These are phyloP conservation scores for Chaetomiaceae sp. DNA, from an alignment of 2,329 filamentous ascomycete species.

Conservation along the genomic window DNA sequence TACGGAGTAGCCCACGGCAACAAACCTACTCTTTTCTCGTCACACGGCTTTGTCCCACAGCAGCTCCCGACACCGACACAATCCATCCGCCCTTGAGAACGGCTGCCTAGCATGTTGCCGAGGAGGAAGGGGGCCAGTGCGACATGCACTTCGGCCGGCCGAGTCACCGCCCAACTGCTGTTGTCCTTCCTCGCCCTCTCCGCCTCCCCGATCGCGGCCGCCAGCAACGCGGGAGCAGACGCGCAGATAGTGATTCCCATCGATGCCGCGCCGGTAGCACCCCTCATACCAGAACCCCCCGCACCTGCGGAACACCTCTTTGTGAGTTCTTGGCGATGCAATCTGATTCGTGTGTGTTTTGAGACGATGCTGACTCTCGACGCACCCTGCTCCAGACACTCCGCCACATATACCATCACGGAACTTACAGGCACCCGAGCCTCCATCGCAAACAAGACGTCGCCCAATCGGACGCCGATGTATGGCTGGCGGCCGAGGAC, in stretches of 20 bases:
- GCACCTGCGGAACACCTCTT: constrained; percentile 53
- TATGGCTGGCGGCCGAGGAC: constrained; percentile 61
- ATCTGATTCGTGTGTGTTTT: too few relatives aligned
- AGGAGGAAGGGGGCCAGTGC: constrained; percentile 27
- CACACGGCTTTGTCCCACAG: not conserved
- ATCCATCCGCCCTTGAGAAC: not conserved
- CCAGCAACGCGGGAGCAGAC: constrained; percentile 29
- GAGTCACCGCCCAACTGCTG: constrained; percentile 58
- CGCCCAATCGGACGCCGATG: constrained; percentile 47
- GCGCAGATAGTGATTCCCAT: constrained; percentile 42
- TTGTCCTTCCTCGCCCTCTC: constrained; percentile 63
- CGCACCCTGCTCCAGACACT: constrained; percentile 47
- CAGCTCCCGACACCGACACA: not conserved
- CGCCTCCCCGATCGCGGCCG: constrained; percentile 35
- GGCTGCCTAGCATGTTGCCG: constrained; percentile 27
- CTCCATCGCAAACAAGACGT: constrained; percentile 77
- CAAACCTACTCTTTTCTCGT: not conserved
- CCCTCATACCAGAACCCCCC: constrained; percentile 40
- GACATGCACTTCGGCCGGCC: constrained; percentile 52
- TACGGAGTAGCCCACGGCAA: constrained; percentile 2
- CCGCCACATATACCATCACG: constrained; percentile 90
- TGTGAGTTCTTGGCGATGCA: constrained; percentile 30
- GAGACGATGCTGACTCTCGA: constrained; percentile 13
- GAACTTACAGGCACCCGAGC: constrained; percentile 69
- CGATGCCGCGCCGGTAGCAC: constrained; percentile 38